Evolutionary conservation across 1,139 yeast species (phyloP).

Genomic region (Ashbya aceris): DNA sequence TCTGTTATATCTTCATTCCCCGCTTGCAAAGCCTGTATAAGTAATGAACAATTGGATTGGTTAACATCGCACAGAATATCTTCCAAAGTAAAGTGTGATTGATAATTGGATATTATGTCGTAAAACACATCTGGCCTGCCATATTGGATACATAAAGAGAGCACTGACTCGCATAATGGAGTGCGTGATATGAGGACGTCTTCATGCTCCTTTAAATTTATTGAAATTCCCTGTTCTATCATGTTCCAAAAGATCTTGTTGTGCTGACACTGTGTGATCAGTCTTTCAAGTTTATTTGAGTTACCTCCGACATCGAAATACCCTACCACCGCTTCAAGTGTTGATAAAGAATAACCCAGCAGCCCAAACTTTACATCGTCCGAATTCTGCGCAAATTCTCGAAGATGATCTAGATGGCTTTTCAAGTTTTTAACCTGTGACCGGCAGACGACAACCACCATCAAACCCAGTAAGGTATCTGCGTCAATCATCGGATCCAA

Average conservation of each 20-base stretch:
- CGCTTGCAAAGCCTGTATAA: conserved; percentile 51
- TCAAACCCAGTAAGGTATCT: conserved; percentile 64
- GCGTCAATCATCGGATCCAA: conserved; percentile 50
- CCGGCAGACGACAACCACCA: conserved; percentile 63
- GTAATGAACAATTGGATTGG: conserved; percentile 43
- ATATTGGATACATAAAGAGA: conserved; percentile 44
- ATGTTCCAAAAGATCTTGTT: conserved; percentile 6
- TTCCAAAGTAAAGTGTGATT: conserved; percentile 49
- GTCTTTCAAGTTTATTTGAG: conserved; percentile 5
- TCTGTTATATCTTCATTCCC: conserved; percentile 43
- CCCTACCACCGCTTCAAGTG: conserved; percentile 71
- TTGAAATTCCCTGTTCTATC: conserved; percentile 4
- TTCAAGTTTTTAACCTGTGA: conserved; percentile 51
- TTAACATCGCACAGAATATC: conserved; percentile 59
- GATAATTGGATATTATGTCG: conserved; percentile 37
- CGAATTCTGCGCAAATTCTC: conserved; percentile 47
- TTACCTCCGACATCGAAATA: conserved; percentile 33
- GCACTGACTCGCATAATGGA: conserved; percentile 57
- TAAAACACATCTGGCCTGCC: conserved; percentile 38
- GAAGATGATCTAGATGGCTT: conserved; percentile 57
- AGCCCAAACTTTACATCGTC: conserved; percentile 39
- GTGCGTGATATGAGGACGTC: conserved; percentile 38
- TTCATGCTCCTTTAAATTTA: conserved; percentile 15
- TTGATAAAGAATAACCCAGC: conserved; percentile 58
- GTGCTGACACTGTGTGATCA: conserved; percentile 4